Conservation (phyloP, 139 green algal genomes). For the Chlamydomonas sp. region DNA sequence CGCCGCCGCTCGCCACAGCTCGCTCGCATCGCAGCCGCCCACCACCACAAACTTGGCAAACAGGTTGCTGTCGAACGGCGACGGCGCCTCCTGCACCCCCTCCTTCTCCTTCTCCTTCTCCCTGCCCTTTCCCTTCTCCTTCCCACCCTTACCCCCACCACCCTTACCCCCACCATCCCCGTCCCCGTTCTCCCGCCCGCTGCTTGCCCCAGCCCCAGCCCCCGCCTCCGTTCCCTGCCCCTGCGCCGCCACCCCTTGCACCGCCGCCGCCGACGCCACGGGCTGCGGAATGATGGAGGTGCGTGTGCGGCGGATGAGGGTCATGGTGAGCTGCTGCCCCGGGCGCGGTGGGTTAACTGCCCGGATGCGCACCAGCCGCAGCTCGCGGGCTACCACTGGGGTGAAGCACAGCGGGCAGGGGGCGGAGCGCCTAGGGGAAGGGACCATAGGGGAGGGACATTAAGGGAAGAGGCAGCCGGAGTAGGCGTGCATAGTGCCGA, state of each 20-base stretch:
- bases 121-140: neutral
- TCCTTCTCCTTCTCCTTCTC: constrained; percentile 14
- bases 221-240: neutral
- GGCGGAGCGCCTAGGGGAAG: constrained; percentile 44
- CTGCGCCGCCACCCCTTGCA: neutral
- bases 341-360: constrained; percentile 18
- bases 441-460: neutral
- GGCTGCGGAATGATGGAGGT: constrained; percentile 58
- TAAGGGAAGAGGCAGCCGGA: neutral
- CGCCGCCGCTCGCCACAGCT: constrained; percentile 65
- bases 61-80: constrained; percentile 44
- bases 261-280: neutral
- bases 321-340: constrained; percentile 55
- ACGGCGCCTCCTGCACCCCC: neutral
- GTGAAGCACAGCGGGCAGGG: constrained; percentile 79
- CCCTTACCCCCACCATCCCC: neutral
- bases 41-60: constrained; percentile 86
- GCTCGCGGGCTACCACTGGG: constrained; percentile 75
- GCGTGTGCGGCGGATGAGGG: constrained; percentile 59
- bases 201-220: neutral
- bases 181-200: neutral
- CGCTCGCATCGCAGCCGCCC: constrained; percentile 36
- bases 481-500: neutral
- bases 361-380: constrained; percentile 69
- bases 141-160: neutral